Evolutionary conservation across 2,329 filamentous ascomycete species (phyloP).

Genomic region (Chaetomium sp.): DNA sequence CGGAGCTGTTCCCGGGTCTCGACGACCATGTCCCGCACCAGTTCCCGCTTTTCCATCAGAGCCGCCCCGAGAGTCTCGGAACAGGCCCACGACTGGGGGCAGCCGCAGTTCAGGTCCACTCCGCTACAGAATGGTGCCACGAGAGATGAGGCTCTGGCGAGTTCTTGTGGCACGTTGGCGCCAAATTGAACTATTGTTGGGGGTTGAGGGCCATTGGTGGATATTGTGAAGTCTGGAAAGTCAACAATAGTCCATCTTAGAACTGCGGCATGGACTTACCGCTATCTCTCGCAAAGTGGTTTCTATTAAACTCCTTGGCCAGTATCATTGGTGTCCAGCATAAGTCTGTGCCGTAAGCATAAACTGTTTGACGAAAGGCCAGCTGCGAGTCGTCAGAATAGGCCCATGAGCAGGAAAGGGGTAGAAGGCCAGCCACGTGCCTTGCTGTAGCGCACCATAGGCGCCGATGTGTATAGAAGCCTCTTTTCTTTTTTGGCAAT

Average conservation of each 20-base stretch:
- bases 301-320: slow-evolving; percentile 69
- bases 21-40: slow-evolving; percentile 67
- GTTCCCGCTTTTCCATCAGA: slow-evolving; percentile 65
- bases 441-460: slow-evolving; percentile 70
- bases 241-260: background rate
- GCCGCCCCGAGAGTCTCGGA: slow-evolving; percentile 68
- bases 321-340: slow-evolving; percentile 74
- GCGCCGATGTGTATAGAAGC: slow-evolving; percentile 62
- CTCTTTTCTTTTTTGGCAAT: slow-evolving; percentile 53
- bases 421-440: slow-evolving; percentile 35
- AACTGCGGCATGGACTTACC: slow-evolving; percentile 43
- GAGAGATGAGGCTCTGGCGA: slow-evolving; percentile 63
- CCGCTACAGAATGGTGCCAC: slow-evolving; percentile 64
- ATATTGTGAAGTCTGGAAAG: slow-evolving; percentile 60
- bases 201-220: slow-evolving; percentile 54
- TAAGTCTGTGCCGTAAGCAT: slow-evolving; percentile 65
- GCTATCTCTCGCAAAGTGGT: slow-evolving; percentile 59
- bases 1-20: slow-evolving; percentile 57
- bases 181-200: slow-evolving; percentile 70
- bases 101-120: slow-evolving; percentile 72
- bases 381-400: slow-evolving; percentile 48
- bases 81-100: slow-evolving; percentile 73
- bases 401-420: too few relatives aligned
- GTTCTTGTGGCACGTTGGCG: slow-evolving; percentile 61
- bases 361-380: slow-evolving; percentile 68